Evolutionary conservation across 2,329 filamentous ascomycete genomes (phyloP).

Genomic region (Bipolaris oryzae): DNA sequence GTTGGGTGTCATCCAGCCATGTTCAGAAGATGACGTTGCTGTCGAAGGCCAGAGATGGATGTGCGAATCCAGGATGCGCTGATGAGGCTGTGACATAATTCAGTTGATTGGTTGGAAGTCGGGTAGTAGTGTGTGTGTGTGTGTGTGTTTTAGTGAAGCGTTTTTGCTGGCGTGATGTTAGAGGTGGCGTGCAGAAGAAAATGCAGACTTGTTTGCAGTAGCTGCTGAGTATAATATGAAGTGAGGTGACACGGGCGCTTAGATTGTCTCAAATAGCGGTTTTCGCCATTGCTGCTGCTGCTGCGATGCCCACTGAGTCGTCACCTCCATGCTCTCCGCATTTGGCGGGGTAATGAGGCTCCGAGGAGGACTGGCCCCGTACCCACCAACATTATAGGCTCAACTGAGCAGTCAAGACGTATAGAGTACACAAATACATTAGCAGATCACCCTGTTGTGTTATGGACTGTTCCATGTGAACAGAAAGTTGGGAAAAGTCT

Average conservation of each 20-base stretch:
- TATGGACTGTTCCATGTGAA: background rate
- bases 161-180: background rate
- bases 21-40: conserved; percentile 63
- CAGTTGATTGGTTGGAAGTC: background rate
- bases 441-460: background rate
- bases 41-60: conserved; percentile 82
- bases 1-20: conserved; percentile 70
- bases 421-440: background rate
- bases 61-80: conserved; percentile 79
- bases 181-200: background rate
- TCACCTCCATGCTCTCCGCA: conserved; percentile 1
- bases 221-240: background rate
- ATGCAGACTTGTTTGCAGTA: background rate
- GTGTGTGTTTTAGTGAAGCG: background rate
- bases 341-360: conserved; percentile 12
- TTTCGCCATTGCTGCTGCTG: conserved; percentile 2
- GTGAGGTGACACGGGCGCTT: background rate
- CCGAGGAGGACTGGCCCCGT: background rate
- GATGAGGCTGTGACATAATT: conserved; percentile 12
- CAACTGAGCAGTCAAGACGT: background rate
- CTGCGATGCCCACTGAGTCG: background rate
- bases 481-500: background rate
- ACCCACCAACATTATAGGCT: background rate
- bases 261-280: background rate
- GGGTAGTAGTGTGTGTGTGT: too few species aligned